A percentile compares a stretch with the other conserved stretches of the same genome.
These are phyloP conservation scores for Hibiscus tridactylites DNA, from an alignment of 345 rosid species.

Conservation along the genomic window DNA sequence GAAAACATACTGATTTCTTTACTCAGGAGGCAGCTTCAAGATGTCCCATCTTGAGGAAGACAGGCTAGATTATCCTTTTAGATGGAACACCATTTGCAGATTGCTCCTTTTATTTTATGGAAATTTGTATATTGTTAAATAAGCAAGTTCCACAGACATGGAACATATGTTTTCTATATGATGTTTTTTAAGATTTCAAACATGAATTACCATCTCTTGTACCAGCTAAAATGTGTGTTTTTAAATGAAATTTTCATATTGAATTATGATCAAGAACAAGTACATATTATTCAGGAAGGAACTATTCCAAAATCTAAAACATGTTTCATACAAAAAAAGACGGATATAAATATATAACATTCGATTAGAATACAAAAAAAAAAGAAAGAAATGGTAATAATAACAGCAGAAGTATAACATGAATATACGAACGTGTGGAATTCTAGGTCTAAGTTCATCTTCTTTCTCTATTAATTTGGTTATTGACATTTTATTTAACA, in stretches of 20 bases:
- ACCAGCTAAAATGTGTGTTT: neutral
- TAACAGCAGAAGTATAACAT: neutral
- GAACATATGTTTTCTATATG: neutral
- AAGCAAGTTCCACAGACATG: neutral
- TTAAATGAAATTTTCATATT: too few species aligned
- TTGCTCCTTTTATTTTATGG: neutral
- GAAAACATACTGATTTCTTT: neutral
- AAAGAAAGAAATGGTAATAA: neutral
- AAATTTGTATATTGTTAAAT: neutral
- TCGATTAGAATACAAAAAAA: too few species aligned
- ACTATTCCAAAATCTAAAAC: too few species aligned
- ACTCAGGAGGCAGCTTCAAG: slow-evolving; percentile 12
- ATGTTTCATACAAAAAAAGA: too few species aligned
- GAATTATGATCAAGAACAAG: too few species aligned
- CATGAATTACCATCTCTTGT: neutral
- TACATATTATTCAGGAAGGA: too few species aligned
- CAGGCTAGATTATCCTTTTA: slow-evolving; percentile 11
- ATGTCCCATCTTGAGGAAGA: slow-evolving; percentile 42
- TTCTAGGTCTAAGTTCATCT: neutral
- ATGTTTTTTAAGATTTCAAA: neutral
- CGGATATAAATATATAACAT: too few species aligned
- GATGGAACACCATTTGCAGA: neutral
- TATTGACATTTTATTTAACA: neutral
- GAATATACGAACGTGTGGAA: neutral
- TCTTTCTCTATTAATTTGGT: neutral